Base-by-base conservation (phyloP, 352 stramenopile species). In the Phytophthora hybrid region DNA sequence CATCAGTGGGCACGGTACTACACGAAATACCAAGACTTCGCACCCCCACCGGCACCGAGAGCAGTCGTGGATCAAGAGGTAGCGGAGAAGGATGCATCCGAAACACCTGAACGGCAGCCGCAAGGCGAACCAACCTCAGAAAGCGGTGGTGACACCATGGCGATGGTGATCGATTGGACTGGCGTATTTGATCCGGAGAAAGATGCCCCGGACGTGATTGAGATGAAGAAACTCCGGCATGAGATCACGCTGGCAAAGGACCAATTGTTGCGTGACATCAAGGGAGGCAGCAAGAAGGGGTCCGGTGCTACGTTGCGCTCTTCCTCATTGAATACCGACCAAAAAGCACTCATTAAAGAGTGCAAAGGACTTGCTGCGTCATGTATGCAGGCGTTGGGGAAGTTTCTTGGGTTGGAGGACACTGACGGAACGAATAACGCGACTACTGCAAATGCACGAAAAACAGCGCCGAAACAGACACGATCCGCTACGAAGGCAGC, bases 191-290 rank as follows among this genome's bases (percentile, higher is more conserved):
- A 88, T 54, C 37, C 62, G 34, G 76, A 69, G 1, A 80, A 71
- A 4, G 84, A 93, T n/a, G 60, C 82, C 2, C 72, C 81, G 1
- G 80, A 92, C 19, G 66, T 92, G 6, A 71, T 86, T 14, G 81
- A 90, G 55, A 91, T 94, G 81, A 94, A 94, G 63, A 89, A 87
- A 56, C 80, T 94, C 39, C 79, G 84, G 2, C 74, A 91, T 62
- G 84, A 93, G 60, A 90, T 94, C 14, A 80, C 82, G 11, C 41
- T 79, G 31, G 80, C 84, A 23, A 84, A 85, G 23, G 82, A 85
- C 19, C 72, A 87, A 29, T 51, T 86, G 61, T 53, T 88, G 53
- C 61, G 74, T 14, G 69, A 78, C 11, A 83, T 87, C 31, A 71
- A 64, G 23, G 59, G 63, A 69, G 63, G 32, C 14, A 61, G 19